Evolutionary conservation across 1,284 basidiomycete genomes (phyloP).

Genomic region (Porodaedalea pini): DNA sequence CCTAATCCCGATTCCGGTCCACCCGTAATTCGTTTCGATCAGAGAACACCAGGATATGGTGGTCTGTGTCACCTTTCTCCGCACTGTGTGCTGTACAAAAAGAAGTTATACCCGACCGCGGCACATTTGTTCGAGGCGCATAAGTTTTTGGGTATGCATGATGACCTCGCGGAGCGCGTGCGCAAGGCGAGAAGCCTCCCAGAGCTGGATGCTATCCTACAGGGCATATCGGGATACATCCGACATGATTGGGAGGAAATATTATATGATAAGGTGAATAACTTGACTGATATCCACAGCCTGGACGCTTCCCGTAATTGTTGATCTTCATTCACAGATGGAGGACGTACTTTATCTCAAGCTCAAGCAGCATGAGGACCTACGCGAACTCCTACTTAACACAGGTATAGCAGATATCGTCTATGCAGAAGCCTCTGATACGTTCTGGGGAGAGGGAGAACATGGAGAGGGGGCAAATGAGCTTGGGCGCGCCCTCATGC

Average conservation of each 20-base stretch:
- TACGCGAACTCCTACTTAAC: constrained; percentile 43
- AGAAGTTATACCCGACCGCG: constrained; percentile 56
- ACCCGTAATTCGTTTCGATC: constrained; percentile 32
- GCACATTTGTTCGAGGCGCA: constrained; percentile 65
- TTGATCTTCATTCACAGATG: constrained; percentile 40
- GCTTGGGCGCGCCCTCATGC: constrained; percentile 53
- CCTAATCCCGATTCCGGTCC: constrained; percentile 5
- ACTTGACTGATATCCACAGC: background rate
- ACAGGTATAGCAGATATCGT: constrained; percentile 48
- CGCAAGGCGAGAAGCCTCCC: constrained; percentile 40
- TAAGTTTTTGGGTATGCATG: constrained; percentile 50
- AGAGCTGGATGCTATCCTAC: constrained; percentile 49
- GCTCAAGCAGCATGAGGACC: constrained; percentile 54
- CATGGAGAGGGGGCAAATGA: constrained; percentile 50
- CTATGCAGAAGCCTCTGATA: constrained; percentile 46
- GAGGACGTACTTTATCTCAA: constrained; percentile 58
- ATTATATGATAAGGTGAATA: constrained; percentile 46
- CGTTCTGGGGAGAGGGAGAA: constrained; percentile 56
- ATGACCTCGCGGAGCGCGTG: constrained; percentile 52
- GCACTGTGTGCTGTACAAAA: constrained; percentile 49
- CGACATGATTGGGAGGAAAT: constrained; percentile 51
- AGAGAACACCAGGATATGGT: constrained; percentile 29
- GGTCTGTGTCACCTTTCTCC: constrained; percentile 58
- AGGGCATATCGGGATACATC: constrained; percentile 35
- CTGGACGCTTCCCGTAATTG: background rate